phyloP scores from a whole-genome alignment of 169 alveolate genomes.

The Plasmodium fragile region DNA sequence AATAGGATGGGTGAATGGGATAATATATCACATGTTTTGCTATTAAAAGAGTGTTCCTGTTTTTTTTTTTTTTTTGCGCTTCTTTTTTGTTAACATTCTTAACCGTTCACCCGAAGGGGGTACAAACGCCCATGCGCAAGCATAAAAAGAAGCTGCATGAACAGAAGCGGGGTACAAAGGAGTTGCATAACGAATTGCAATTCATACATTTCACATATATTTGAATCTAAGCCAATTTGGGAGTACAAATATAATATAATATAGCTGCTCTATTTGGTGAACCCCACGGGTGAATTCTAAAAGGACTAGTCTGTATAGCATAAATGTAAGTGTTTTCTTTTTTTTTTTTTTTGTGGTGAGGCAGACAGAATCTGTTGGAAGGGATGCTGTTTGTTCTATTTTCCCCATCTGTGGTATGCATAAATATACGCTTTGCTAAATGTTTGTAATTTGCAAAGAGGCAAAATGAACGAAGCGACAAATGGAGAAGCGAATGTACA shows the following conservation, averaged over 20 bases:
- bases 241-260: neutral
- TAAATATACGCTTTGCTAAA: neutral
- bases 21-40: neutral
- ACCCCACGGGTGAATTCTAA: neutral
- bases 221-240: neutral
- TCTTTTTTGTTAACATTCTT: neutral
- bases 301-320: neutral
- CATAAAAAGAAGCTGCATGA: too few species aligned
- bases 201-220: neutral
- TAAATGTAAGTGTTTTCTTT: neutral
- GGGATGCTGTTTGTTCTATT: neutral
- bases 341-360: neutral
- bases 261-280: neutral
- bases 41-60: neutral
- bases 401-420: neutral
- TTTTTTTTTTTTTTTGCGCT: neutral
- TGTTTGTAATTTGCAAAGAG: neutral
- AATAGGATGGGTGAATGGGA: neutral
- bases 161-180: neutral
- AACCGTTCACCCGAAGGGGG: neutral
- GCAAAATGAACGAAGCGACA: neutral
- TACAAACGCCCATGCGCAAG: neutral
- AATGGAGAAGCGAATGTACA: slow-evolving; percentile 1
- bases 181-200: neutral
- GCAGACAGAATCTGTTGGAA: neutral